Evolutionary conservation across 2,329 filamentous ascomycete species (phyloP), one percentile per base, ranked within the genome.

Genomic region (Verticillium isaacii): DNA sequence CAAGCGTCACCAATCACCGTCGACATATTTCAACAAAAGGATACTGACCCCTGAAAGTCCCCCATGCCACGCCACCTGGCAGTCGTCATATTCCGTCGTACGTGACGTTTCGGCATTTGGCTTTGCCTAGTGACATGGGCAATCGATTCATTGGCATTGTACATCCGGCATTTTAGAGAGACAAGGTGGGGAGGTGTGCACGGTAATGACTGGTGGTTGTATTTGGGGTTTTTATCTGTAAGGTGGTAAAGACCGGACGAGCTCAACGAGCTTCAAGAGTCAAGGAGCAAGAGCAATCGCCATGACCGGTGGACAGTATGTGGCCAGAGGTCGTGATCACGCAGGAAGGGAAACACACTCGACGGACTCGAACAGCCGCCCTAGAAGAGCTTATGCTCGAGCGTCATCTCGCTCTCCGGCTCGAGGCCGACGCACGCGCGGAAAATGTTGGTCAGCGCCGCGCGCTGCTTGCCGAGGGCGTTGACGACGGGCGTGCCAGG

Each of bases 341-440:
- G 14, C 17, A 6, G 29, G 29, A 29, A 29, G 29, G 29, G 29
- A 29, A 29, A 15, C 14, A n/a, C 17, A 17, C 37, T n/a, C 37
- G 36, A 37, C 36, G 36, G 15, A 6, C 17, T 45, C 15, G 5
- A 15, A 8, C 15, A 45, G 39, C 17, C 39, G n/a, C 17, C 39
- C 19, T 85, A 91, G 75, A 97, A 93, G 66, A 98, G 86, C 88
- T 98, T 99, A 83, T 98, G 94, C 85, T 99, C 95, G 60, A 98
- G 86, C 50, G 93, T 97, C 95, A 99, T 99, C 76, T 99, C 95
- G 62, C 89, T 95, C 85, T 99, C 95, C 17, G 95, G 95, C 84
- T 97, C 92, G 64, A 99, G 86, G 67, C 95, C 95, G 71, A 99
- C 89, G 73, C 94, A 98, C 67, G 95, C 95, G 72, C 94, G 93